Base-by-base conservation (phyloP, 2,329 filamentous ascomycete genomes). In the Xylaria digitata region DNA sequence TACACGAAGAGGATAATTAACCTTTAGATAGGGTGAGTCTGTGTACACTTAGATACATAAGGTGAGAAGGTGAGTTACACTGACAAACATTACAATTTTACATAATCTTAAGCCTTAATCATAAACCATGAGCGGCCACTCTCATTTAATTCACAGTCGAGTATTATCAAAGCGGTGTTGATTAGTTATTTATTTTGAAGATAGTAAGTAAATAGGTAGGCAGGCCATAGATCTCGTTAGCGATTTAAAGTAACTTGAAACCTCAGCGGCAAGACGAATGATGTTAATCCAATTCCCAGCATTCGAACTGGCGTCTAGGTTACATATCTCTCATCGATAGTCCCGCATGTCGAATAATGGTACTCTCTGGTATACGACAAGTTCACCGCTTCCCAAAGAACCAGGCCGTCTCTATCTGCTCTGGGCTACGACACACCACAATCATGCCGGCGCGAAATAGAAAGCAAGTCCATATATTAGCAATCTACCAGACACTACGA, bases 391-490 rank as follows among this genome's bases (percentile, higher is more conserved):
- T 40, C 3, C 37, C 11, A 40, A 15, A 5, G 37, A 40, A 40
- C 37, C 13, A 40, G 37, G 13, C 13, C 1, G 2, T 13, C 11
- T 15, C 2, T 40, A 15, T 40, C 37, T 6, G 32, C 9, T 8
- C 7, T 34, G 15, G 40, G 2, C 2, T 43, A 3, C 11, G 26
- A 34, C 23, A 15, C 30, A 1, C 11, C 58, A 53, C 6, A 19
- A 21, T 19, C 21, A 1, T 6, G 59, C 9, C 17, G 49, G 52
- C 34, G 30, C 19, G 42, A 65, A 68, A n/a, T 66, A 30, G 54
- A 67, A 72, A 19, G 52, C 59, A 11, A 69, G 52, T 8, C 65
- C 63, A 21, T 68, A 70, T 19, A 69, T n/a, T 60, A 63, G 56
- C 54, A 56, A 63, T 23, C n/a, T 52, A 4, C 67, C 67, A 6